Base-by-base conservation (phyloP, 306 rosid genomes). In the Ziziphus jujuba region DNA sequence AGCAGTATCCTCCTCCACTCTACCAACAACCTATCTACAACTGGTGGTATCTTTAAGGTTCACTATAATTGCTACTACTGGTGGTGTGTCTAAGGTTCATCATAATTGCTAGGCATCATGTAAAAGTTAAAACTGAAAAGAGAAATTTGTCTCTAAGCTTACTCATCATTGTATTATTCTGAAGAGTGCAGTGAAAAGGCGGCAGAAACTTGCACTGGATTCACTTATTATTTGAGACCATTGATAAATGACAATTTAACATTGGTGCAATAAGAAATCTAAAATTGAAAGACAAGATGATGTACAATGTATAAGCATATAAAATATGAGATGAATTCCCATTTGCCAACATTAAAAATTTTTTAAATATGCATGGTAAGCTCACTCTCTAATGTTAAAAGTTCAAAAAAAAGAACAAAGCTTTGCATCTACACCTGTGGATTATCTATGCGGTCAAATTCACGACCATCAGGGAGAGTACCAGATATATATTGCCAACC, bases 401-500 rank as follows among this genome's bases (percentile, higher is more conserved):
- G 71, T 56, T 76, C 22, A 63, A 53, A 58, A 80, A 35, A 61
- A 47, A 67, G 66, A 31, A 51, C 34, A 43, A 58, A 50, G 52
- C 23, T 56, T 60, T 63, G 56, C 38, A 66, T 56, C 38, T 25
- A 55, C 55, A 88, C 99, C 99, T 95, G 99, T 59, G 97, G 99
- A 79, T 95, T 95, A 82, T 95, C 99, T 21, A 95, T 90, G 69
- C 95, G 89, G 77, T 95, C 97, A 2, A 95, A 79, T 72, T 87
- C 96, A 19, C 96, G 92, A 36, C 96, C 86, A 63, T 89, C 98
- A 2, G 98, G 98, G 60, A 92, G 75, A 62, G 92, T 77, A 17
- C 98, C 98, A 28, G 98, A 82, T 66, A 92, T 92, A 76, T 92
- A 89, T 68, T 92, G 98, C 98, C 98, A 92, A 72, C 98, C 98